Evolutionary conservation across 345 rosid species (phyloP).

Genomic region (Arabidopsis suecica): DNA sequence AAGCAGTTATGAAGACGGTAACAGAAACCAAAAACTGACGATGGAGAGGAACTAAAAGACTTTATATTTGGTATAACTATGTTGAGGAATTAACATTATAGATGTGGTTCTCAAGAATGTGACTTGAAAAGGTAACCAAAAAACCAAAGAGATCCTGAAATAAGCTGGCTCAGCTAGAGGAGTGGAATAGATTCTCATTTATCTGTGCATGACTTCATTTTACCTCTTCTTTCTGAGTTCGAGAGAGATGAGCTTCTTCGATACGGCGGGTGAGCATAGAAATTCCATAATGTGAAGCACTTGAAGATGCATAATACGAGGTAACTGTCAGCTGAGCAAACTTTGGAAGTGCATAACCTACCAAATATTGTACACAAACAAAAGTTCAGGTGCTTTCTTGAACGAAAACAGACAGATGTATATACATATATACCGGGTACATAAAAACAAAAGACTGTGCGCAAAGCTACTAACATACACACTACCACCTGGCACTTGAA

Average conservation of each 20-base stretch:
- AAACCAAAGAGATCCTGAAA: constrained; percentile 5
- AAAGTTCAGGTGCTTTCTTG: constrained; percentile 26
- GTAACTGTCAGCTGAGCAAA: constrained; percentile 85
- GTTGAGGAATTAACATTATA: constrained; percentile 19
- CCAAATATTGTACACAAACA: constrained; percentile 29
- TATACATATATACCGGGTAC: neutral
- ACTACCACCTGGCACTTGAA: constrained; percentile 24
- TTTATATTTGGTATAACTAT: constrained; percentile 25
- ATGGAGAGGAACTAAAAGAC: constrained; percentile 26
- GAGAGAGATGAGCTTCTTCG: constrained; percentile 65
- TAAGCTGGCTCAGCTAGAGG: constrained; percentile 13
- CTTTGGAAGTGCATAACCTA: constrained; percentile 84
- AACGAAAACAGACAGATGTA: neutral
- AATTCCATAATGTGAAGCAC: constrained; percentile 90
- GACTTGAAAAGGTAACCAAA: constrained; percentile 19
- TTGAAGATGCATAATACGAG: constrained; percentile 89
- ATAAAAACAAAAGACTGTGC: constrained; percentile 2
- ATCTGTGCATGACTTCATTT: constrained; percentile 47
- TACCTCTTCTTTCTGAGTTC: constrained; percentile 51
- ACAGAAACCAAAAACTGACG: constrained; percentile 17
- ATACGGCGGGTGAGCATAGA: constrained; percentile 77
- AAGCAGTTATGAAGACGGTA: neutral
- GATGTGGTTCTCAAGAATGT: constrained; percentile 26
- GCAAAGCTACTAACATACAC: constrained; percentile 10
- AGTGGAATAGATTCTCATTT: constrained; percentile 15